Base-by-base conservation (phyloP, 805 yeast species). In the Candida qinlingensis region DNA sequence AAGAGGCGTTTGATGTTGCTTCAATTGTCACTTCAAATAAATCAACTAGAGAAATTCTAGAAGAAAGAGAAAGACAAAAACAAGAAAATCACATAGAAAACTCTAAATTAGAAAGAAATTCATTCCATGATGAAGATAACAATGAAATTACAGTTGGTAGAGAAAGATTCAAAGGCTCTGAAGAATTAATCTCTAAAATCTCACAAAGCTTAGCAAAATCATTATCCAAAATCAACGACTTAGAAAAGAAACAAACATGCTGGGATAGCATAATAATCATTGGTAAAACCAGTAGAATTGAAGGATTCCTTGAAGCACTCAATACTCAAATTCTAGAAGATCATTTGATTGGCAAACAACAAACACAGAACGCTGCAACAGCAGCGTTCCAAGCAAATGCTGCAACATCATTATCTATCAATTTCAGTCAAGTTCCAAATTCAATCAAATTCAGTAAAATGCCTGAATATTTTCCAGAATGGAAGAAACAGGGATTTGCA, bases 401-500 rank as follows among this genome's bases (percentile, higher is more conserved):
- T 27, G 13, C 47, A 6, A 50, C 58, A 29, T 50, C 50, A 7
- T 35, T 33, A 6, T 39, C 50, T 4, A 45, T 49, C 7, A 65
- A 57, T 41, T 68, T 75, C 52, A 66, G 74, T 44, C 98, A 92
- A 68, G 90, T 84, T 2, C 98, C 97, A 26, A 80, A 82, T n/a
- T 72, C 81, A 11, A 76, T 91, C 48, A 80, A 77, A 55, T 62
- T 81, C 44, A 80, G 83, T 28, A 83, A 84, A 58, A 76, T 80
- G 64, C 95, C 97, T 0, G 98, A 92, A 48, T 91, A 92, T 66
- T 92, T 92, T 68, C 87, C 96, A 1, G 96, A 88, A 56, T 92
- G 97, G 97, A 91, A 91, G 68, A 80, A 80, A 64, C 65, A 65
- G 34, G 90, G 92, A 1, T 83, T 85, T 77, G 82, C 84, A 49